Conservation (phyloP, 805 yeast genomes). For the Candida qinlingensis region DNA sequence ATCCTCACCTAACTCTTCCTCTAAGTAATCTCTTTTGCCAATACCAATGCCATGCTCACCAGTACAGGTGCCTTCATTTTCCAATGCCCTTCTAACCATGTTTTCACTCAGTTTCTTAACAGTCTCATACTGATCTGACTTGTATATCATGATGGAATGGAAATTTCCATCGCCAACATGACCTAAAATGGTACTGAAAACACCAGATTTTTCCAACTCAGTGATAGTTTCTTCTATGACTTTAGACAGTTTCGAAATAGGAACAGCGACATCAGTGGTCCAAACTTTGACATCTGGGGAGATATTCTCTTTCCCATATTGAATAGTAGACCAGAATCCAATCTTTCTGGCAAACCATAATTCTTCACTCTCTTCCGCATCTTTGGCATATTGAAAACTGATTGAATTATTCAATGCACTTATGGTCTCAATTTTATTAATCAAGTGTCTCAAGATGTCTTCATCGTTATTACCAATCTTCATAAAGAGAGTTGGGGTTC, state of each 20-base stretch:
- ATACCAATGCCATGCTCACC: conserved; percentile 84
- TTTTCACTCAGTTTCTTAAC: conserved; percentile 48
- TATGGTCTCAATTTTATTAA: conserved; percentile 36
- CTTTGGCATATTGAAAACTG: conserved; percentile 55
- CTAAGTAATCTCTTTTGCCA: conserved; percentile 57
- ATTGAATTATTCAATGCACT: conserved; percentile 44
- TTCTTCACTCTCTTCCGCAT: conserved; percentile 52
- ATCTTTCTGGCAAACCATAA: conserved; percentile 76
- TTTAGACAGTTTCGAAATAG: conserved; percentile 56
- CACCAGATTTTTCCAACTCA: conserved; percentile 47
- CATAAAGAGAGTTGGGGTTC: conserved; percentile 55
- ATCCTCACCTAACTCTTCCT: conserved; percentile 57
- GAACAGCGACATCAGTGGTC: conserved; percentile 81
- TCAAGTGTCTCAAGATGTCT: conserved; percentile 36
- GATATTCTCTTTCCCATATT: conserved; percentile 47
- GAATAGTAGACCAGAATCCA: conserved; percentile 60
- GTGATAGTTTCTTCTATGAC: conserved; percentile 54
- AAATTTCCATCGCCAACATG: conserved; percentile 82
- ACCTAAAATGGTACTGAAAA: conserved; percentile 58
- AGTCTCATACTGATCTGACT: conserved; percentile 38
- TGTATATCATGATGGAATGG: conserved; percentile 58
- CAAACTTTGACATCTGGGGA: conserved; percentile 46
- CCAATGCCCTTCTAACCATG: conserved; percentile 60
- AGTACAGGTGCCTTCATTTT: conserved; percentile 71
- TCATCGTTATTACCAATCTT: conserved; percentile 51